Evolutionary conservation across 176 grass and related monocot species (phyloP).

Genomic region (Elymus sibiricus): DNA sequence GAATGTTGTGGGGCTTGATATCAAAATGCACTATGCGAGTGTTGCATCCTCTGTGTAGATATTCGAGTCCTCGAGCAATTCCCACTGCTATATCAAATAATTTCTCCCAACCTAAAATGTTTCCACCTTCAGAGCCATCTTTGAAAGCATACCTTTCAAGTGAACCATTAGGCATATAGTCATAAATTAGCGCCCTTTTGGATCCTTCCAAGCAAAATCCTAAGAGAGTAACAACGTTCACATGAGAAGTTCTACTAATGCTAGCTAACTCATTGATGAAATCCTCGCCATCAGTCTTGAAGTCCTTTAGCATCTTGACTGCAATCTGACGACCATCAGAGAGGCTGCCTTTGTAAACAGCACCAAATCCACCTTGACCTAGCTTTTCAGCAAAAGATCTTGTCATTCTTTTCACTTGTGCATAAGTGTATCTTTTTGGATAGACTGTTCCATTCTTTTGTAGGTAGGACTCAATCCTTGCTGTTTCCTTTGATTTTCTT

Average conservation of each 20-base stretch:
- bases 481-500: background rate
- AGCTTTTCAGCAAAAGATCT: conserved; percentile 38
- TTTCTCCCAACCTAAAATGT: conserved; percentile 29
- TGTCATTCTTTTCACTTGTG: conserved; percentile 44
- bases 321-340: conserved; percentile 5
- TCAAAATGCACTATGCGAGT: conserved; percentile 41
- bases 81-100: conserved; percentile 42
- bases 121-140: background rate
- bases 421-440: conserved; percentile 37
- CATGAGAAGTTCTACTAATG: conserved; percentile 48
- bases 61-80: conserved; percentile 45
- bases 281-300: conserved; percentile 32
- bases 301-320: conserved; percentile 37
- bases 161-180: conserved; percentile 52
- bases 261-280: conserved; percentile 54
- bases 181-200: conserved; percentile 51
- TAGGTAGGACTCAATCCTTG: conserved; percentile 31
- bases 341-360: conserved; percentile 31
- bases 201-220: conserved; percentile 43
- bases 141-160: conserved; percentile 28
- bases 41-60: conserved; percentile 37
- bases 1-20: conserved; percentile 44
- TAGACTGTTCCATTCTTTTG: conserved; percentile 23
- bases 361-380: conserved; percentile 53
- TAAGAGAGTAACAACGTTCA: conserved; percentile 40